Percentiles rank a stretch among this genome's conserved stretches.
These are phyloP conservation scores for Fusarium acutatum DNA, from an alignment of 2,329 filamentous ascomycete species.

Conservation along the genomic window DNA sequence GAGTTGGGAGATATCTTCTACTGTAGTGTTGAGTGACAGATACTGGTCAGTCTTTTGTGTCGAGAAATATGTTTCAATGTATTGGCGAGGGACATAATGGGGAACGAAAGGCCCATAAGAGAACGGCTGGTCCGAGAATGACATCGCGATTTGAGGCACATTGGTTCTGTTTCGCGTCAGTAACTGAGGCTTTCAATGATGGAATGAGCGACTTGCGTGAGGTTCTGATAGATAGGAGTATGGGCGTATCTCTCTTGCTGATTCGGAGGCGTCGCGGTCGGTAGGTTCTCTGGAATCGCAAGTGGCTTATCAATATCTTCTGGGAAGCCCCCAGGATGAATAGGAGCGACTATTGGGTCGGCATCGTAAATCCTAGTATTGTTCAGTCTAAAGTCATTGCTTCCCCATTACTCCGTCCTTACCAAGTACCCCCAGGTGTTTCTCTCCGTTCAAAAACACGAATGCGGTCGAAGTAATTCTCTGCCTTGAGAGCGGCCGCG, in stretches of 20 bases:
- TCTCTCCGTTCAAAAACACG: constrained; percentile 55
- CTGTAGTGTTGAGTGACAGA: constrained; percentile 59
- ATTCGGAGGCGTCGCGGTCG: constrained; percentile 50
- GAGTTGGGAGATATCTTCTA: constrained; percentile 57
- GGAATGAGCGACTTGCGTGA: constrained; percentile 54
- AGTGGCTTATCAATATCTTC: constrained; percentile 56
- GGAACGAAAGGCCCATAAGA: constrained; percentile 65
- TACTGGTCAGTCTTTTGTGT: constrained; percentile 56
- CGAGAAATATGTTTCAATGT: constrained; percentile 65
- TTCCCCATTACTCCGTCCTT: neutral
- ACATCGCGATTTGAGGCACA: constrained; percentile 65
- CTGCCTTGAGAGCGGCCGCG: constrained; percentile 56
- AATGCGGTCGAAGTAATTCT: constrained; percentile 54
- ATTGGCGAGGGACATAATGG: constrained; percentile 63
- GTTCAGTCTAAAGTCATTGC: neutral
- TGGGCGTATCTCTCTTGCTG: constrained; percentile 55
- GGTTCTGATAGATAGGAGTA: constrained; percentile 60
- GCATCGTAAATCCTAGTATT: constrained; percentile 60
- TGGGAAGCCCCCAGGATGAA: constrained; percentile 55
- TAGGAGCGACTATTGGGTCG: constrained; percentile 43
- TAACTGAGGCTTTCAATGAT: rapidly evolving
- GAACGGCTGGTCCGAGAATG: constrained; percentile 61
- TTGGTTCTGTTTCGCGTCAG: constrained; percentile 54
- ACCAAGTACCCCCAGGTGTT: constrained; percentile 57
- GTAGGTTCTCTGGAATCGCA: constrained; percentile 53